Base-by-base conservation (phyloP, 441 rosid species). In the Pelargonium myrrhifolium region DNA sequence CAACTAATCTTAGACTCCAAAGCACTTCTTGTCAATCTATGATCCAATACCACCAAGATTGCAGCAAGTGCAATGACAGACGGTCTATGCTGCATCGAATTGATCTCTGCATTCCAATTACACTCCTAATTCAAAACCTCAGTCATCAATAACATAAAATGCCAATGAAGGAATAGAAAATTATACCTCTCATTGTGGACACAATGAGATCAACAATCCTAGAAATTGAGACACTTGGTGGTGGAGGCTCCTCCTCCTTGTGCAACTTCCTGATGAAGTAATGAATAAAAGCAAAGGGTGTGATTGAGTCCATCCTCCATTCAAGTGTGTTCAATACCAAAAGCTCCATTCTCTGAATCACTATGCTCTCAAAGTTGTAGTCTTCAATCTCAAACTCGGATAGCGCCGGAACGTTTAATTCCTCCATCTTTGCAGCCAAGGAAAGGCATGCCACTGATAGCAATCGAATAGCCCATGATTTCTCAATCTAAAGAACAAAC, bases 391-490 rank as follows among this genome's bases (percentile, higher is more conserved):
- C 77, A 45, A 80, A 78, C 35, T 77, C 70, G 31, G 85, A 68
- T 21, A 83, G 64, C 5, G 70, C n/a, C 18, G 86, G 85, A 15
- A 69, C 81, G 4, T 67, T 43, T 49, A 67, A 3, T 72, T 86
- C 89, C 76, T 83, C 88, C 90, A 86, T 79, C 73, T 88, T 88
- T 59, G 86, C 86, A 28, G 93, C 89, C 68, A 88, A 42, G 5
- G 88, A 83, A 45, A 86, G 78, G 65, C 90, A 86, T 6, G 88
- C 86, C 65, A 83, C 76, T 35, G 86, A 72, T 18, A 88, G 71
- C 56, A 88, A 70, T 56, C 56, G 75, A 17, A 79, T 69, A n/a
- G 76, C 79, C 89, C 86, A 79, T 28, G 71, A 59, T 70, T 75
- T 64, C 43, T 75, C 81, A 45, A 67, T 68, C 91, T 88, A 74